These are phyloP conservation scores for Meyerozyma sp. DNA, from an alignment of 1,139 yeast species.

Conservation along the genomic window DNA sequence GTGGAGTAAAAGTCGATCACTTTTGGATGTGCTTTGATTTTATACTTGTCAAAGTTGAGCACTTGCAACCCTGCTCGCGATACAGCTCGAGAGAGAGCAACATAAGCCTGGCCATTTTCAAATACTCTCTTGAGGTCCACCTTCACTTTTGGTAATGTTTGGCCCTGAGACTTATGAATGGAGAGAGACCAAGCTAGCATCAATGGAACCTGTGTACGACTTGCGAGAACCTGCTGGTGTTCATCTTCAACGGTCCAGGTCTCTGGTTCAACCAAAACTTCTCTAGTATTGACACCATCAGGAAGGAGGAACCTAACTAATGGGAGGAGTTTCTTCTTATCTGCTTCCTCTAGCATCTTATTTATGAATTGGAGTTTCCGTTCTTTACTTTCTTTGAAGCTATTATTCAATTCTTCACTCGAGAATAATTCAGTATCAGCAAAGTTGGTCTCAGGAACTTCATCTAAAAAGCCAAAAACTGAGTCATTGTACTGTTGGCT, in stretches of 20 bases:
- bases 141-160: slow-evolving; percentile 74
- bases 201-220: slow-evolving; percentile 63
- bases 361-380: background rate
- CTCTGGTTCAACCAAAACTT: slow-evolving; percentile 48
- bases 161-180: slow-evolving; percentile 96
- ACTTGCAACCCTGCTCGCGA: slow-evolving; percentile 77
- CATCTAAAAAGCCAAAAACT: slow-evolving; percentile 2
- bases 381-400: background rate
- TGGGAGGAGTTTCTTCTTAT: slow-evolving; percentile 48
- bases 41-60: slow-evolving; percentile 54
- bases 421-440: background rate
- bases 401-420: background rate
- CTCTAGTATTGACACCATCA: slow-evolving; percentile 62
- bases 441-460: slow-evolving; percentile 5
- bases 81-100: slow-evolving; percentile 84
- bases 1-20: slow-evolving; percentile 57
- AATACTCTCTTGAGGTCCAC: slow-evolving; percentile 76
- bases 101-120: slow-evolving; percentile 85
- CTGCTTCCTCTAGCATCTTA: slow-evolving; percentile 13
- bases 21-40: slow-evolving; percentile 56
- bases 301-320: slow-evolving; percentile 69
- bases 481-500: background rate
- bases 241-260: slow-evolving; percentile 41
- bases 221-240: slow-evolving; percentile 21
- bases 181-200: slow-evolving; percentile 94